A percentile compares a stretch with the other conserved stretches of the same genome.
Evolutionary conservation across 208 protist species (phyloP).

Genomic region (Leishmania aethiopica): DNA sequence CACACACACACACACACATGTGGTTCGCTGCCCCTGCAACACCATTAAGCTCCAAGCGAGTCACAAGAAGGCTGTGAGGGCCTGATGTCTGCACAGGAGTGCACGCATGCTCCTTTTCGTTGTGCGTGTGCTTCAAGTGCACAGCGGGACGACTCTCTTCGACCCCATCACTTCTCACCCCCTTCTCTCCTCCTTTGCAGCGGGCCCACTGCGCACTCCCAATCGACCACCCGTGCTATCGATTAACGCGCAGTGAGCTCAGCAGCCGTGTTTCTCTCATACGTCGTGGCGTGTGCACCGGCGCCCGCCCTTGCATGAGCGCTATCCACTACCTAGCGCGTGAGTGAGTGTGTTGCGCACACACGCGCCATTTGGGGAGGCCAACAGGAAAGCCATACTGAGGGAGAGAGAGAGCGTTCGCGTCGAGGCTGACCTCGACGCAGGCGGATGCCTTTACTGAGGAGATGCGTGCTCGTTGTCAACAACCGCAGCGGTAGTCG

Average conservation of each 20-base stretch:
- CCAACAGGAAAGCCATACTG: background rate
- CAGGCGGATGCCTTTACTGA: slow-evolving; percentile 30
- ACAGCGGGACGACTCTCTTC: background rate
- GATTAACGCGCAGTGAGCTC: background rate
- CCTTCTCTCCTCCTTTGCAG: background rate
- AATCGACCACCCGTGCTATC: too few relatives aligned
- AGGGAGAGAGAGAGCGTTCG: background rate
- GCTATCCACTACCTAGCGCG: background rate
- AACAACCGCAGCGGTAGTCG: slow-evolving; percentile 77
- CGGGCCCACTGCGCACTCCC: background rate
- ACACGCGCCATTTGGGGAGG: background rate
- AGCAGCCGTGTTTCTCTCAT: background rate
- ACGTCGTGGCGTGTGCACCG: background rate
- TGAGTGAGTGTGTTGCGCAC: background rate
- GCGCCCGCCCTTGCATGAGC: background rate
- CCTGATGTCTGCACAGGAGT: background rate
- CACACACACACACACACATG: background rate
- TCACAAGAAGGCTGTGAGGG: background rate
- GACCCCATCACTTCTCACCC: background rate
- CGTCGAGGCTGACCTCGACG: background rate
- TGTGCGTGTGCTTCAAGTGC: background rate
- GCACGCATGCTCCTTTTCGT: background rate
- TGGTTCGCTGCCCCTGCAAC: background rate
- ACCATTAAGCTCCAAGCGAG: background rate
- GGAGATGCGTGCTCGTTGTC: slow-evolving; percentile 57